Base-by-base conservation (phyloP, 2,329 filamentous ascomycete genomes). In the Nothophoma quercina region DNA sequence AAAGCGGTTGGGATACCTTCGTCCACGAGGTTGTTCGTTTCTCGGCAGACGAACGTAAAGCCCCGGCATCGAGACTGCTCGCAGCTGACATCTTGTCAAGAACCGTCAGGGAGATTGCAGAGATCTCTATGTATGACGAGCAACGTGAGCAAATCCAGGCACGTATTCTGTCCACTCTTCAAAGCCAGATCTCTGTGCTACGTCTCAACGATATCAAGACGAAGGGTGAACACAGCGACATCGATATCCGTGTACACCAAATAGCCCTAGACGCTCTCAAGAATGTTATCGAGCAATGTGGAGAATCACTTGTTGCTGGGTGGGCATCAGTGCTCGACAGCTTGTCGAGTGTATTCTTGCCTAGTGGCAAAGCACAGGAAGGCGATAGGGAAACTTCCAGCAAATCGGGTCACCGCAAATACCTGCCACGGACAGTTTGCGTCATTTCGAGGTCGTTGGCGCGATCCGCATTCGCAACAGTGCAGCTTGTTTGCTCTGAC, bases 401-500 rank as follows among this genome's bases (percentile, higher is more conserved):
- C 12, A 29, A 23, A 12, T 28, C 15, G 18, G 15, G 19, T 2
- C 13, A 3, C 7, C 25, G 47, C 7, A 33, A 46, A 10, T 30
- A n/a, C 13, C 15, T 53, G 6, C 10, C 34, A 9, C 21, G 30
- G 19, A 33, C n/a, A 32, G 49, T 62, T 18, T 62, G 72, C n/a
- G 67, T 80, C 8, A 73, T 79, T 6, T 93, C 92, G 10, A 82
- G 86, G 35, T 88, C 88, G 59, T 83, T 98, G 18, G 89, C 96
- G 43, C 85, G 92, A 56, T 88, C 91, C 13, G 90, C 93, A 0
- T 99, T 99, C 72, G 89, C 86, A 59, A 96, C 93, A 2, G 79
- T 96, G 10, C 91, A 98, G 71, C 85, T 99, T 3, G 89, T 99
- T 36, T 96, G 93, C 72, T 97, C 95, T 0, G 95, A 99, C 73